phyloP scores from a whole-genome alignment of 768 basidiomycete genomes.

The Pisolithus microcarpus region DNA sequence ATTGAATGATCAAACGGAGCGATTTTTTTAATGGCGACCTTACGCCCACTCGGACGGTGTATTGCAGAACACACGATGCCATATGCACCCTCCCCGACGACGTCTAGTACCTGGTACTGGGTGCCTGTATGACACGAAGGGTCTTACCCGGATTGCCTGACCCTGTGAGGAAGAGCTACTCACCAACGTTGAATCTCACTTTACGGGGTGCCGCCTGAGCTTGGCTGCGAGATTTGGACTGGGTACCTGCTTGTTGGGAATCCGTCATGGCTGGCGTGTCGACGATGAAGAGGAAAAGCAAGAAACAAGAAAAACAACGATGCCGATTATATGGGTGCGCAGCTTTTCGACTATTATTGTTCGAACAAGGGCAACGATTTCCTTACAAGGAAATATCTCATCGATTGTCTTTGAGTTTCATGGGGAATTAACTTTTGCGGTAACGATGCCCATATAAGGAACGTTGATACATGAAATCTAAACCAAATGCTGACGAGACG shows the following conservation, averaged over 20 bases:
- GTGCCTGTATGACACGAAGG: constrained; percentile 38
- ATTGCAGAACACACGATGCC: constrained; percentile 94
- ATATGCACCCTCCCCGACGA: constrained; percentile 88
- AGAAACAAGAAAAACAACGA: too few species aligned
- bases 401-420: too few species aligned
- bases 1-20: constrained; percentile 93
- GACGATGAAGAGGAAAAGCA: too few species aligned
- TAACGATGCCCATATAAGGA: too few species aligned
- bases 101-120: constrained; percentile 79
- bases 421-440: too few species aligned
- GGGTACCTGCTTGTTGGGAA: constrained; percentile 9
- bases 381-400: too few species aligned
- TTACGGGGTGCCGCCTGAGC: constrained; percentile 57
- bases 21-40: constrained; percentile 97
- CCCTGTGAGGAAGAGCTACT: constrained; percentile 9
- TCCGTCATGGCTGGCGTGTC: neutral
- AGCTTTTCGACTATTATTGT: too few species aligned
- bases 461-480: too few species aligned
- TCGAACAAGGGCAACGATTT: too few species aligned
- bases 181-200: constrained; percentile 84
- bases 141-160: neutral
- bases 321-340: too few species aligned
- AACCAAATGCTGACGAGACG: too few species aligned
- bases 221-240: constrained; percentile 33
- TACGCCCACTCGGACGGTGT: constrained; percentile 78